Base-by-base conservation (phyloP, 2,329 filamentous ascomycete genomes). In the Uncinocarpus reesii region DNA sequence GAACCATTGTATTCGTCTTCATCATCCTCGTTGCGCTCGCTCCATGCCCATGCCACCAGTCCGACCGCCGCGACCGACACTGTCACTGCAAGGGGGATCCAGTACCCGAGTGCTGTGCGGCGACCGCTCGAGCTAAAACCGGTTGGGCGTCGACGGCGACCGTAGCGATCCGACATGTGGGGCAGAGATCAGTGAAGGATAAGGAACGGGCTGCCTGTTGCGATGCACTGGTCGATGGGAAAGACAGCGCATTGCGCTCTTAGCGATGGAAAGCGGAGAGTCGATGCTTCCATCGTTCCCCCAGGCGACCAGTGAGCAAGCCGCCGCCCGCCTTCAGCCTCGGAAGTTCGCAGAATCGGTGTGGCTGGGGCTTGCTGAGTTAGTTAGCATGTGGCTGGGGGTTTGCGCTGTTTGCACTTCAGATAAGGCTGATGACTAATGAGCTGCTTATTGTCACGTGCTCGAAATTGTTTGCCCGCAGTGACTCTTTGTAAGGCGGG, bases 41-140 rank as follows among this genome's bases (percentile, higher is more conserved):
- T 93, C 88, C 88, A 95, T 52, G 89, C 80, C 90, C 90, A 96
- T 49, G 87, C 87, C 45, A 83, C 89, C 41, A 94, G 70, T 28
- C 89, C 88, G 48, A 85, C 81, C 18, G 89, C 87, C 52, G 90
- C 90, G 57, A 93, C 80, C 40, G 87, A 89, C 50, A 94, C 80
- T 42, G 89, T 95, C 55, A 95, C 69, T 55, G 81, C 83, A 49
- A 96, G 76, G 53, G 90, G 90, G 52, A 95, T 79, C 86, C 89
- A 95, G 70, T 93, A 90, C 61, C 82, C 69, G 55, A 71, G 57
- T 29, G 65, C 60, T 15, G 69, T 69, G 28, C 67, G 64, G 47
- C 60, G 58, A 18, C 68, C 65, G 7, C 64, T 63, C 37, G 65
- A 58, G 60, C 67, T 67, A 58, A 70, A 70, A 42, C 65, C 65